phyloP scores from a whole-genome alignment of 805 yeast species.

The Jamesozyma lodderae region DNA sequence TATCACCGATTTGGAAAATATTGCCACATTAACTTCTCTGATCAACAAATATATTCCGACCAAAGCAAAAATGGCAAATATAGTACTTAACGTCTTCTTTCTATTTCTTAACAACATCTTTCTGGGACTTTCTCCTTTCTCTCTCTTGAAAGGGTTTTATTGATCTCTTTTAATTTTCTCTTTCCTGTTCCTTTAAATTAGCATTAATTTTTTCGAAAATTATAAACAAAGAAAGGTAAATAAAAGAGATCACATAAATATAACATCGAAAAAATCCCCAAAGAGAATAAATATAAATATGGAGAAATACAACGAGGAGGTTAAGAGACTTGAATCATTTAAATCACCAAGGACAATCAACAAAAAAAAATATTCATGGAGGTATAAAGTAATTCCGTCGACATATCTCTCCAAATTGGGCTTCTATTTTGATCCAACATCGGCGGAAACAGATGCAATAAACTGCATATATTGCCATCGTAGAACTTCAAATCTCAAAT shows the following conservation, averaged over 20 bases:
- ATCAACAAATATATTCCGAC: neutral
- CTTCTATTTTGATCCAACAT: constrained; percentile 20
- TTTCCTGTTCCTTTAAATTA: neutral
- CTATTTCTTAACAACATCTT: constrained; percentile 28
- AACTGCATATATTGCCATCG: constrained; percentile 20
- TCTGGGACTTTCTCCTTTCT: too few relatives aligned
- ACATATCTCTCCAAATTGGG: constrained; percentile 23
- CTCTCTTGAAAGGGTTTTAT: too few relatives aligned
- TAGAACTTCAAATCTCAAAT: constrained; percentile 14
- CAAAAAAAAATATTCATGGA: constrained; percentile 23
- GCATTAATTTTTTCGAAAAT: neutral
- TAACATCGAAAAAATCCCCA: neutral
- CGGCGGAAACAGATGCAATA: constrained; percentile 13
- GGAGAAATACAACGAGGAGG: neutral
- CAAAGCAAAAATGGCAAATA: constrained; percentile 4
- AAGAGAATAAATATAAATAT: neutral
- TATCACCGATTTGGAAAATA: constrained; percentile 3
- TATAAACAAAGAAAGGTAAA: neutral
- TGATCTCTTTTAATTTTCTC: too few relatives aligned
- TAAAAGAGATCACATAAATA: neutral
- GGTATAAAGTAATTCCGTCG: constrained; percentile 25
- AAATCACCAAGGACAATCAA: neutral
- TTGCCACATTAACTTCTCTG: constrained; percentile 3
- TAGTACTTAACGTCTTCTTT: constrained; percentile 14
- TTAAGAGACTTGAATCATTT: constrained; percentile 1